Evolutionary conservation across 306 rosid species (phyloP).

Genomic region (Mucuna pruriens): DNA sequence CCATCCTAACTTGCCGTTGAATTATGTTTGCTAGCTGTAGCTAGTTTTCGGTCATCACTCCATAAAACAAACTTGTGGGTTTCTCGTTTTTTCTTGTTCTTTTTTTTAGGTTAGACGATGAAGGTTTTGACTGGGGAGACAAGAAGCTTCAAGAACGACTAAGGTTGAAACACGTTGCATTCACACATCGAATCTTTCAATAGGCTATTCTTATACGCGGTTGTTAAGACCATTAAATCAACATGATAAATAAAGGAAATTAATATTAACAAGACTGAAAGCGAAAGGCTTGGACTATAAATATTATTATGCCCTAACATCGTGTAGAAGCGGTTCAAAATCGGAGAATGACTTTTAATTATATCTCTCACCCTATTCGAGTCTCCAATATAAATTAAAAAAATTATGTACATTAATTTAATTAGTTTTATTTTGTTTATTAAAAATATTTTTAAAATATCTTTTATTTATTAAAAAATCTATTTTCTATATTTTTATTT

Average conservation of each 20-base stretch:
- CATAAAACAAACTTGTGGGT: neutral
- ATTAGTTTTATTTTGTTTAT: no score
- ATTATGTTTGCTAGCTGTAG: neutral
- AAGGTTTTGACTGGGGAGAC: neutral
- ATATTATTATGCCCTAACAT: neutral
- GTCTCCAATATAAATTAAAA: no score
- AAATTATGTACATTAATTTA: no score
- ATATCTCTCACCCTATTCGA: neutral
- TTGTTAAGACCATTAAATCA: neutral
- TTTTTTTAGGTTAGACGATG: neutral
- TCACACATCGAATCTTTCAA: neutral
- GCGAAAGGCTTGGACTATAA: neutral
- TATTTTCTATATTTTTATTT: no score
- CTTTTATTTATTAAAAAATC: no score
- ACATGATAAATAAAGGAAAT: neutral
- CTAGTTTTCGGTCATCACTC: neutral
- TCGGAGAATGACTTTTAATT: neutral
- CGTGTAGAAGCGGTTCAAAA: neutral
- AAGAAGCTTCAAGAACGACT: neutral
- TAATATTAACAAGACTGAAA: neutral
- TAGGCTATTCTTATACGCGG: neutral
- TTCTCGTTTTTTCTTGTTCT: neutral
- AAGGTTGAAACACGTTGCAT: neutral
- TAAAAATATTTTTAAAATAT: no score
- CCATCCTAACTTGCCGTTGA: neutral